Percentiles rank a stretch among this genome's conserved stretches.
Evolutionary conservation across 305 asterid genomes (phyloP).

Genomic region (Solanum hybrid): DNA sequence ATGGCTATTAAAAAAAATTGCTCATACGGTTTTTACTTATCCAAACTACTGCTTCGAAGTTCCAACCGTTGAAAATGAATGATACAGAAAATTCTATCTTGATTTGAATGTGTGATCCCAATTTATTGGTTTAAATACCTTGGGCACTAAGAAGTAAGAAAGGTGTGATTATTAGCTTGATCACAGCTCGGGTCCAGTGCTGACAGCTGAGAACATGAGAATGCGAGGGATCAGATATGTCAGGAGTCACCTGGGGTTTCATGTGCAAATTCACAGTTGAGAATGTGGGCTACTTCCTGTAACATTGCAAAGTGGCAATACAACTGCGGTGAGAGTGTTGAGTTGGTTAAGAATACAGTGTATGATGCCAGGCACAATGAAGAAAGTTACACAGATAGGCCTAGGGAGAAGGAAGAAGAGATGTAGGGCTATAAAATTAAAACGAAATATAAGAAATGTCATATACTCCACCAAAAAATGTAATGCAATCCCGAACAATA

Average conservation of each 20-base stretch:
- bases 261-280: neutral
- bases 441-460: neutral
- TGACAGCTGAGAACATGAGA: neutral
- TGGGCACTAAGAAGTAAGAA: neutral
- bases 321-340: neutral
- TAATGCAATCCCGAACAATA: neutral
- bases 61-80: neutral
- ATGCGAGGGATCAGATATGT: neutral
- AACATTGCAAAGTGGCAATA: neutral
- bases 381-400: neutral
- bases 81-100: neutral
- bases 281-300: neutral
- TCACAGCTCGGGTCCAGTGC: neutral
- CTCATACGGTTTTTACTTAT: neutral
- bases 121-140: neutral
- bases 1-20: neutral
- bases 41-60: neutral
- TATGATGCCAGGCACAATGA: neutral
- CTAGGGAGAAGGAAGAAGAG: neutral
- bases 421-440: neutral
- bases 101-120: neutral
- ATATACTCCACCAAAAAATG: neutral
- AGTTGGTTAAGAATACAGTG: neutral
- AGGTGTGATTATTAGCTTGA: neutral
- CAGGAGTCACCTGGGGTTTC: neutral